Evolutionary conservation across 768 basidiomycete genomes (phyloP), one percentile per base, ranked within the genome.

Genomic region (Mrakia frigida): DNA sequence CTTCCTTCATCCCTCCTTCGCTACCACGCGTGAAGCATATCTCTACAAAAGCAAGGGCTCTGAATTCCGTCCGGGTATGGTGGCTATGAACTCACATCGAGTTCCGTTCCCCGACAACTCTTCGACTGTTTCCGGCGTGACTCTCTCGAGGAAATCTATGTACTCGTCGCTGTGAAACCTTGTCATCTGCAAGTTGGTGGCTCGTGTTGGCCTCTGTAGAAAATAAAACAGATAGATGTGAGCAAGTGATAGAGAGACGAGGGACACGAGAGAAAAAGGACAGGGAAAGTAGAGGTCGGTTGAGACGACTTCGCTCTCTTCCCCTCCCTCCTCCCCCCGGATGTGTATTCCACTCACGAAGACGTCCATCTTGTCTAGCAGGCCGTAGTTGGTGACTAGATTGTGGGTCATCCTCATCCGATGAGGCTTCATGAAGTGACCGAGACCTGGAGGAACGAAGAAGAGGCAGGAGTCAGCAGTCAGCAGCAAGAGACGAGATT

Each of bases 81-180:
- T 2, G 74, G 52, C 33, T 11, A 3, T 41, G 6, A 23, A 86
- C 91, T 80, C 80, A 95, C 95, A 98, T 83, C 94, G 86, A 56
- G 90, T 89, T 13, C 93, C 93, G 74, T 91, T 88, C 79, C 89
- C 91, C 1, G 92, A 93, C 81, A 97, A 84, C 75, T 93, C 90
- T 80, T 92, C 91, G 1, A 88, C 89, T 4, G 92, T 96, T 83
- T 99, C 97, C 0, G 95, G 95, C 0, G 91, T 92, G 37, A 98
- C 95, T 67, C 89, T 87, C 73, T 88, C 87, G 67, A 99, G 85
- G 81, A 98, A 96, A 80, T 98, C 90, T 75, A 99, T 88, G 84
- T 97, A 99, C 87, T 99, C 97, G 85, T 99, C 97, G 31, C 95
- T 94, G 83, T 99, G 97, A 84, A 98, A 99, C 14, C 90, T 85